Conservation (phyloP, 1,284 basidiomycete genomes). For the Fomitiporia mediterranea region DNA sequence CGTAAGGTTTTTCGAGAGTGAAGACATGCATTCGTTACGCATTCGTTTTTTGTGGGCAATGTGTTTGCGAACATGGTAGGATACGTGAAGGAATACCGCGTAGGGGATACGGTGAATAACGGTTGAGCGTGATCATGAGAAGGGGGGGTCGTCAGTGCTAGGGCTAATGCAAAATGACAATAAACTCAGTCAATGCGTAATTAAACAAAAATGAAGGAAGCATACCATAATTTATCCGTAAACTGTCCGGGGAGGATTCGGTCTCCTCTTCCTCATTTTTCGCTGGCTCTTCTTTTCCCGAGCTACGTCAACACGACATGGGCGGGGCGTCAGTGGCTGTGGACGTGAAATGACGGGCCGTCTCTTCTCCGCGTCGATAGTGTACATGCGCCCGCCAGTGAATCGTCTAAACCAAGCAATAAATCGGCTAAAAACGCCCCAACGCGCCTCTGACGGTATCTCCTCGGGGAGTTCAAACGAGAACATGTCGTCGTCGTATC, state of each 20-base stretch:
- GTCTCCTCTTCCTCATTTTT: slow-evolving; percentile 5
- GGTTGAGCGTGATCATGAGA: slow-evolving; percentile 4
- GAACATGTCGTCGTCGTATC: slow-evolving; percentile 21
- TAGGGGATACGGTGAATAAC: not conserved
- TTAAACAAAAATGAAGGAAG: not conserved
- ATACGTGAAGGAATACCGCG: not conserved
- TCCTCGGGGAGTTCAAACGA: slow-evolving; percentile 19
- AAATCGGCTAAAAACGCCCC: slow-evolving; percentile 18
- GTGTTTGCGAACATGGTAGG: not conserved
- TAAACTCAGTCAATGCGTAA: not conserved
- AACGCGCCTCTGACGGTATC: slow-evolving; percentile 17
- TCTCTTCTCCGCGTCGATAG: slow-evolving; percentile 17
- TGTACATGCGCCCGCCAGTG: slow-evolving; percentile 11
- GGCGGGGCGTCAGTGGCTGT: slow-evolving; percentile 13
- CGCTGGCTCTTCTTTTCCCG: not conserved
- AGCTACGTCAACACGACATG: not conserved
- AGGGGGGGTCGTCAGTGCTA: not conserved
- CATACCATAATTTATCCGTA: slow-evolving; percentile 3
- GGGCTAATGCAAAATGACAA: not conserved
- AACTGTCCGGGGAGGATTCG: not conserved
- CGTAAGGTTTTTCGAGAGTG: not conserved
- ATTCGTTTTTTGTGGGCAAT: not conserved
- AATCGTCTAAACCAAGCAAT: slow-evolving; percentile 17
- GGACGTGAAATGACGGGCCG: slow-evolving; percentile 16
- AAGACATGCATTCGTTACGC: not conserved